Evolutionary conservation across 2,329 filamentous ascomycete species (phyloP).

Genomic region (Diaporthe sp.): DNA sequence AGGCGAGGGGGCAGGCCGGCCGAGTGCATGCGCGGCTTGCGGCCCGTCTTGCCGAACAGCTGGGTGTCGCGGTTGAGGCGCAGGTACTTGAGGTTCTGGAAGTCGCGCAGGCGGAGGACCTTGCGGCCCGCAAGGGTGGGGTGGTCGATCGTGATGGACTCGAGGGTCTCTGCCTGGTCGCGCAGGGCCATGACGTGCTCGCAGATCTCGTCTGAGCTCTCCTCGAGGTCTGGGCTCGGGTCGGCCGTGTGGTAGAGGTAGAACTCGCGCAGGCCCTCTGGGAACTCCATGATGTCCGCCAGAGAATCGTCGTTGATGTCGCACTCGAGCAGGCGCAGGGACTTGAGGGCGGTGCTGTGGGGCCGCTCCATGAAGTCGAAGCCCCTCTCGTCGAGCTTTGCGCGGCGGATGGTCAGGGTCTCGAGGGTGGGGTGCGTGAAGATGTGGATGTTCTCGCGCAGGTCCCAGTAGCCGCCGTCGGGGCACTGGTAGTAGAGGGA

Average conservation of each 20-base stretch:
- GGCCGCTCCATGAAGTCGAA: conserved; percentile 60
- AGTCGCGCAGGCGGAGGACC: conserved; percentile 56
- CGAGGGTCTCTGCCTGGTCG: conserved; percentile 53
- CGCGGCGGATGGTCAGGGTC: conserved; percentile 54
- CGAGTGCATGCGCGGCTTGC: conserved; percentile 56
- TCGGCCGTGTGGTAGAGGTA: conserved; percentile 56
- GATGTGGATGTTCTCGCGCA: conserved; percentile 63
- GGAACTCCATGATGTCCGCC: conserved; percentile 54
- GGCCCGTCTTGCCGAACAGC: conserved; percentile 57
- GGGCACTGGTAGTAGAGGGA: conserved; percentile 58
- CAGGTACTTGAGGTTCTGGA: conserved; percentile 51
- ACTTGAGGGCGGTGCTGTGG: conserved; percentile 55
- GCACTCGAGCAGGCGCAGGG: conserved; percentile 59
- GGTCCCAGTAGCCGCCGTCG: conserved; percentile 58
- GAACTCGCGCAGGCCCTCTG: conserved; percentile 56
- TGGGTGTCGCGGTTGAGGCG: conserved; percentile 60
- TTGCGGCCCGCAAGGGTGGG: conserved; percentile 52
- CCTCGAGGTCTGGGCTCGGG: conserved; percentile 54
- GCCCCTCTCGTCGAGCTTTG: conserved; percentile 57
- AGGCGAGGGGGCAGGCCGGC: conserved; percentile 58
- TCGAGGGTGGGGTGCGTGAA: conserved; percentile 61
- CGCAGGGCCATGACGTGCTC: conserved; percentile 58
- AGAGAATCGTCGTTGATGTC: conserved; percentile 59
- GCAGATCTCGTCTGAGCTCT: conserved; percentile 57
- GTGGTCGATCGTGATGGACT: conserved; percentile 57